Conservation (phyloP, 2,329 filamentous ascomycete species). For the Metarhizium humberi region DNA sequence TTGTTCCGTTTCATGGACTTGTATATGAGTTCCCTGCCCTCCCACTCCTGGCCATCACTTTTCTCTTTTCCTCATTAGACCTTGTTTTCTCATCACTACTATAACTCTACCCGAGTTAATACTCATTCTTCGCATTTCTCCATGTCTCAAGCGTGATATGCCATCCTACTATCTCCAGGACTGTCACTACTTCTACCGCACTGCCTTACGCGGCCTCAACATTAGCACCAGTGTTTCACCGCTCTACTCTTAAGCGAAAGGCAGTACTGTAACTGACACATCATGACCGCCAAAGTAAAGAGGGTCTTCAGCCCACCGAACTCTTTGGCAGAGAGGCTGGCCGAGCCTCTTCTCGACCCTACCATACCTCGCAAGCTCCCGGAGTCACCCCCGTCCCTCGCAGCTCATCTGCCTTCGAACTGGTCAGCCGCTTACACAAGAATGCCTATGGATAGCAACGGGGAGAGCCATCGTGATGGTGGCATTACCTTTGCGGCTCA, state of each 20-base stretch:
- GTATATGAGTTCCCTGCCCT: conserved; percentile 4
- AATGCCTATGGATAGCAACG: conserved; percentile 35
- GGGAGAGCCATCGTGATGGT: conserved; percentile 38
- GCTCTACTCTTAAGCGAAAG: conserved; percentile 51
- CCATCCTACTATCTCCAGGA: conserved; percentile 75
- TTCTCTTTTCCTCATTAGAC: neutral
- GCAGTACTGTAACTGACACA: conserved; percentile 16
- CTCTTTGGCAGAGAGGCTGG: conserved; percentile 62
- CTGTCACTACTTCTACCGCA: conserved; percentile 90
- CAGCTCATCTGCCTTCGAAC: conserved; percentile 9
- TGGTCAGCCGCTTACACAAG: conserved; percentile 26
- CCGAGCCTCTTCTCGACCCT: conserved; percentile 26
- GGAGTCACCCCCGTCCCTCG: conserved; percentile 18
- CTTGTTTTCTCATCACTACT: neutral
- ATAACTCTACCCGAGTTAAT: neutral
- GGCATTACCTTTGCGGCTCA: conserved; percentile 86
- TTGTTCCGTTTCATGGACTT: neutral
- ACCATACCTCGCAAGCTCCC: conserved; percentile 31
- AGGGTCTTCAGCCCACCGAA: conserved; percentile 49
- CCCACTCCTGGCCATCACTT: conserved; percentile 4
- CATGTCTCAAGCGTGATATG: conserved; percentile 49
- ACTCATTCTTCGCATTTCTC: neutral
- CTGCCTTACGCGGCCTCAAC: conserved; percentile 75
- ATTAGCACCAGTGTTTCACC: conserved; percentile 72
- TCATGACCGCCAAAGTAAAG: conserved; percentile 26